phyloP scores from a whole-genome alignment of 1,284 basidiomycete species.

The Cryptococcus sp. region DNA sequence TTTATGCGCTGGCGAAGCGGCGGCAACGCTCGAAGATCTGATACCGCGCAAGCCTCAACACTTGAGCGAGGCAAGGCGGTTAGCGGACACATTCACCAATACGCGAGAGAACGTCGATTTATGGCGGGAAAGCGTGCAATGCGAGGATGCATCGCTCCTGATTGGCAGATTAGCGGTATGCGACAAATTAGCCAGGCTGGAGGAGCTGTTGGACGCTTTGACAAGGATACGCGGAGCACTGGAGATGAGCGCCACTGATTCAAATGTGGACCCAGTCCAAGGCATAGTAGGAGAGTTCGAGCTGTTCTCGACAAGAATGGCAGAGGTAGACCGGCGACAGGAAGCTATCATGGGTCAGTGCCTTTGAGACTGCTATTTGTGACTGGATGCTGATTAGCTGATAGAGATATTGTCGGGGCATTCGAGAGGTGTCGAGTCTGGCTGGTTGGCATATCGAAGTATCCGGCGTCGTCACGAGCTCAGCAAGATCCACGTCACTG shows the following conservation, averaged over 20 bases:
- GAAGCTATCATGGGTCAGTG: conserved; percentile 38
- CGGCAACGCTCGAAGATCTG: conserved; percentile 34
- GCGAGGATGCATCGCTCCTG: conserved; percentile 21
- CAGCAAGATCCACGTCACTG: conserved; percentile 33
- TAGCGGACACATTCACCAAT: conserved; percentile 19
- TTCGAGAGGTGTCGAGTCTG: conserved; percentile 22
- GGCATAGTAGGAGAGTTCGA: conserved; percentile 37
- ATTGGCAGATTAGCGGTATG: conserved; percentile 39
- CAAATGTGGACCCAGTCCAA: conserved; percentile 28
- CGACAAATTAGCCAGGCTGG: conserved; percentile 38
- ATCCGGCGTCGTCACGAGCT: conserved; percentile 39
- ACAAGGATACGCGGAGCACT: conserved; percentile 26
- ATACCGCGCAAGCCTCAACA: conserved; percentile 14
- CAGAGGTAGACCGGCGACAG: conserved; percentile 34
- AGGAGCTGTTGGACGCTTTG: conserved; percentile 36
- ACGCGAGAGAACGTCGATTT: conserved; percentile 13
- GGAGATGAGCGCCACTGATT: conserved; percentile 28
- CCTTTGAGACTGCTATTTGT: neutral
- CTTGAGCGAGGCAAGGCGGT: conserved; percentile 20
- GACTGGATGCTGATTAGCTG: conserved; percentile 1
- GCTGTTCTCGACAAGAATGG: conserved; percentile 26
- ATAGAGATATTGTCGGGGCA: conserved; percentile 10
- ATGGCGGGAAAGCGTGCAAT: conserved; percentile 21
- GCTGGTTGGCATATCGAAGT: conserved; percentile 38
- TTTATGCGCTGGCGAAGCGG: conserved; percentile 30